phyloP scores from a whole-genome alignment of 306 rosid species.

The Aeschynomene evenia region DNA sequence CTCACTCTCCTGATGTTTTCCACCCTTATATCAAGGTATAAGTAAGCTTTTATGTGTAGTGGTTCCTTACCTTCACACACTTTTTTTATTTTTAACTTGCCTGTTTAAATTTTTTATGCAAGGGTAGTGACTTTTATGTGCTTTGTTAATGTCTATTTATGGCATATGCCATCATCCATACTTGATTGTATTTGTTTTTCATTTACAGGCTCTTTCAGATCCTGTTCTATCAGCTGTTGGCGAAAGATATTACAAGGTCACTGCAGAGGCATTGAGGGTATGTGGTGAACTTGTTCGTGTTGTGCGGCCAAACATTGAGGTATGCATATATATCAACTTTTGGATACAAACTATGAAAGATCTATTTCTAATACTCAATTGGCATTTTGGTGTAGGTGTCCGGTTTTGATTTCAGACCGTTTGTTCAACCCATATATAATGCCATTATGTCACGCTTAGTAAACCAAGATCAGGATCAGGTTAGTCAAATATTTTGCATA shows the following conservation, averaged over 20 bases:
- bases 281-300: constrained; percentile 96
- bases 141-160: neutral
- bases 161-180: neutral
- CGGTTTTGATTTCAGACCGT: constrained; percentile 82
- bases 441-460: constrained; percentile 97
- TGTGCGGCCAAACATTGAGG: constrained; percentile 88
- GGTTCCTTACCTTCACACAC: constrained; percentile 5
- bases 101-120: constrained; percentile 3
- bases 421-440: constrained; percentile 80
- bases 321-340: constrained; percentile 36
- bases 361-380: constrained; percentile 29
- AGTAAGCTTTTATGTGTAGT: neutral
- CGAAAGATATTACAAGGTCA: constrained; percentile 99
- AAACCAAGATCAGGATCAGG: constrained; percentile 99
- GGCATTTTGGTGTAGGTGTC: constrained; percentile 51
- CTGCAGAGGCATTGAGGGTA: constrained; percentile 97
- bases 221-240: constrained; percentile 96
- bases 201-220: constrained; percentile 82
- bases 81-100: neutral
- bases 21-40: constrained; percentile 89
- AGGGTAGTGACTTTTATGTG: constrained; percentile 10
- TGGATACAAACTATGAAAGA: constrained; percentile 5
- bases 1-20: constrained; percentile 92
- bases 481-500: constrained; percentile 39
- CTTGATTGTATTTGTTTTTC: constrained; percentile 16